Base-by-base conservation (phyloP, 345 rosid genomes). In the Lepidium aucheri region DNA sequence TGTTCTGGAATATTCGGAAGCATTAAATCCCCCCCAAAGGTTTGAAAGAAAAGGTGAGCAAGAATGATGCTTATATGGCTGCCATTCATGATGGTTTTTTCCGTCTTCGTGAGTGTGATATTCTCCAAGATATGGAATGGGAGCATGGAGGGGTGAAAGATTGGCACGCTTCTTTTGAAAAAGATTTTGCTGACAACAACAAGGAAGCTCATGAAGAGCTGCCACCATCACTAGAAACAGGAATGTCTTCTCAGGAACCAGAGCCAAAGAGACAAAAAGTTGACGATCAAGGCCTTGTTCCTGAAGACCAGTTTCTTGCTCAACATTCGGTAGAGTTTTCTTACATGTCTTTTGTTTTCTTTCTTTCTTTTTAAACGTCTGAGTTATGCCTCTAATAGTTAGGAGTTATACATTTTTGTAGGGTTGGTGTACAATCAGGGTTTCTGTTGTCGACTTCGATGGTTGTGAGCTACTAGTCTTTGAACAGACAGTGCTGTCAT, bases 251-350 rank as follows among this genome's bases (percentile, higher is more conserved):
- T 38, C 17, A 2, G 20, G 57, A 14, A 4, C 8, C 12, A 53
- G 14, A 33, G 26, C 59, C 59, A 53, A 53, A 15, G 41, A 53
- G 8, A 15, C 90, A 75, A 73, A 82, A 75, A 75, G 81, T 82
- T 50, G 91, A 86, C 73, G 86, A 85, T 76, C 65, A 82, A 20
- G 50, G 55, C 53, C 89, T 90, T 71, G 61, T 77, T 70, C 85
- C 84, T 1, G 90, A 87, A 64, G 88, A 54, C 32, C 26, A 54
- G 28, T 34, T 54, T 10, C 14, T 53, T 53, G n/a, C 57, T 53
- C 57, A 32, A 5, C 39, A 53, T 8, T 24, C 40, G 22, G 39
- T 53, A 17, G 35, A 9, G 9, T 53, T n/a, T 14, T 34, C 22
- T 34, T 34, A 34, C 59, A 44, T 44, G 26, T 0, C 8, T 10